Base-by-base conservation (phyloP, 1,139 yeast genomes). In the Taphrina pruni region DNA sequence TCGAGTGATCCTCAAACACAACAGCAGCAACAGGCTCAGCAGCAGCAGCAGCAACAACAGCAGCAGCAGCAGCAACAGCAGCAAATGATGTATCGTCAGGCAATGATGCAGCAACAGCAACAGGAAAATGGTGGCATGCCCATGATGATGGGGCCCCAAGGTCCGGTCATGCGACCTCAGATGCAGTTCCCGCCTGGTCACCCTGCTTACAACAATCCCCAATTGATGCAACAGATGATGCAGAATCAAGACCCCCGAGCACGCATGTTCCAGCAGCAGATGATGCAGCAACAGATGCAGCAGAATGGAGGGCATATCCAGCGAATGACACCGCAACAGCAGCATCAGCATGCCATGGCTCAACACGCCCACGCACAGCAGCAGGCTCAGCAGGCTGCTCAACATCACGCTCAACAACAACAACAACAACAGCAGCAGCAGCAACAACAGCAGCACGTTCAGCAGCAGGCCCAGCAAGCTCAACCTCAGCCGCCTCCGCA, bases 291-390 rank as follows among this genome's bases (percentile, higher is more conserved):
- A 41, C 69, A 54, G 51, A 36, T 12, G 52, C 69, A 65, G 72
- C 78, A 75, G 56, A 75, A 72, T 8, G 54, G 54, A 41, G 77
- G 75, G 43, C 76, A 71, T 58, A 75, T 72, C 60, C 77, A 75
- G 65, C 75, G 72, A 32, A 71, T 72, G 56, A 73, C 72, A 17
- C 56, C 56, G 41, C 72, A 71, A 62, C 72, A 70, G 45, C 69
- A 67, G 35, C 75, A 72, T 65, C 54, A 50, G 21, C 54, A 67
- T 36, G 54, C 39, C 21, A 32, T 43, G 36, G 64, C 69, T 7
- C 65, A 52, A 56, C 65, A 51, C 8, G 52, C 54, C 2, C 69
- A 68, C n/a, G 67, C 64, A 3, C 71, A 48, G 38, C 68, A 56
- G 39, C 56, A 60, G 43, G 56, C 62, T 35, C 72, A 68, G 38